Evolutionary conservation across 257 asterid genomes (phyloP).

Genomic region (Misopates orontium): DNA sequence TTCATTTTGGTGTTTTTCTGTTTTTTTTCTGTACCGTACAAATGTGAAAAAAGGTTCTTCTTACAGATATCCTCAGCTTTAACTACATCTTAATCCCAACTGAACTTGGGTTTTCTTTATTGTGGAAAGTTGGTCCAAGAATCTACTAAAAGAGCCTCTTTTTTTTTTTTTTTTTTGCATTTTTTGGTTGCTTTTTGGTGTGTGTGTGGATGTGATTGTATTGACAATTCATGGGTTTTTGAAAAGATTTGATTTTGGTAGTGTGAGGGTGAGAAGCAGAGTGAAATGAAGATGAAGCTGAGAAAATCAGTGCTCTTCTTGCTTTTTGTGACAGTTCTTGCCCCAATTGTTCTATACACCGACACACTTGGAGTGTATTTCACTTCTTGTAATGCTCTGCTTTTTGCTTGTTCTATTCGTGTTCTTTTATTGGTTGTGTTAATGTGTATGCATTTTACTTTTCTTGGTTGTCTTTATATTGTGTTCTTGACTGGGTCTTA

Average conservation of each 20-base stretch:
- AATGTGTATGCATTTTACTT: background rate
- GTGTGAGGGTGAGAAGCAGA: background rate
- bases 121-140: background rate
- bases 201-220: slow-evolving; percentile 21
- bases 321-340: slow-evolving; percentile 64
- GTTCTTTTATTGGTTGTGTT: too few species aligned
- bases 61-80: slow-evolving; percentile 17
- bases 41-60: background rate
- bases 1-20: background rate
- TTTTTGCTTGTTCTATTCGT: background rate
- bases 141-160: background rate
- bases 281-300: slow-evolving; percentile 49
- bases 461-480: background rate
- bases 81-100: slow-evolving; percentile 11
- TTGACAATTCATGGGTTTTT: slow-evolving; percentile 7
- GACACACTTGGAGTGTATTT: slow-evolving; percentile 55
- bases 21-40: background rate
- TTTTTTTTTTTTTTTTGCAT: background rate
- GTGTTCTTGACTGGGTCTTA: background rate
- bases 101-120: slow-evolving; percentile 23
- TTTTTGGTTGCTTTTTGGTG: slow-evolving; percentile 1
- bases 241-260: slow-evolving; percentile 6
- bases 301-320: slow-evolving; percentile 57
- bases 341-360: slow-evolving; percentile 72
- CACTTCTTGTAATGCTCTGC: slow-evolving; percentile 50